Conservation (phyloP, 305 asterid genomes). For the Fraxinus sp. region DNA sequence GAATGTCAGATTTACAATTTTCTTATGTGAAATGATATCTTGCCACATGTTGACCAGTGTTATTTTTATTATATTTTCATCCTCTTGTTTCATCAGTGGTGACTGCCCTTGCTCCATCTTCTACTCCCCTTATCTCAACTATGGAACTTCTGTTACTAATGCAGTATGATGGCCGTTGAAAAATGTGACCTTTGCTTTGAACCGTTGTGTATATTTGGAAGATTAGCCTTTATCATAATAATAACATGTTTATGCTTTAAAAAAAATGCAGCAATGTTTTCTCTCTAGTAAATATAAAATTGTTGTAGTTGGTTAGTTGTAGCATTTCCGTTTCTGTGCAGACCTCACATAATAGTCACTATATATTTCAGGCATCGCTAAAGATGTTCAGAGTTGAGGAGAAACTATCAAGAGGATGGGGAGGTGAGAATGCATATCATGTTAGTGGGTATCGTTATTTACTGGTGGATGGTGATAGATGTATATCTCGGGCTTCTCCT, state of each 20-base stretch:
- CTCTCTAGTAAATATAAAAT: not conserved
- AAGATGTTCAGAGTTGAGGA: slow-evolving; percentile 83
- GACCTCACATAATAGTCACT: slow-evolving; percentile 1
- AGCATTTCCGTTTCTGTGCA: slow-evolving; percentile 3
- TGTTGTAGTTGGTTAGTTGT: not conserved
- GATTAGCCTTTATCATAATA: not conserved
- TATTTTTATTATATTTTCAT: not conserved
- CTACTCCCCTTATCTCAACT: not conserved
- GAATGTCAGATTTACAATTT: not conserved
- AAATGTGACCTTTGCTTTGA: not conserved
- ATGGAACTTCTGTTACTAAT: not conserved
- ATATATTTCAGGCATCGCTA: slow-evolving; percentile 54
- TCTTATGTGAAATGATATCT: not conserved
- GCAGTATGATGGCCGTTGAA: not conserved
- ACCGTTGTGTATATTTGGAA: not conserved
- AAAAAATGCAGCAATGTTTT: not conserved
- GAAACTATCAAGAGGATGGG: slow-evolving; percentile 97
- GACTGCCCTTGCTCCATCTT: not conserved
- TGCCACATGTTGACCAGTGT: not conserved
- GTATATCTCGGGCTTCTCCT: slow-evolving; percentile 85
- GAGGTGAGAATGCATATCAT: slow-evolving; percentile 97
- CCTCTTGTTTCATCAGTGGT: not conserved
- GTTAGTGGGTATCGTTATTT: slow-evolving; percentile 93
- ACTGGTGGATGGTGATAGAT: slow-evolving; percentile 80
- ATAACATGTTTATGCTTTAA: not conserved